Percentiles rank a stretch among this genome's conserved stretches.
Conservation (phyloP, 2,329 filamentous ascomycete species). For the Elsinoe batatas region DNA sequence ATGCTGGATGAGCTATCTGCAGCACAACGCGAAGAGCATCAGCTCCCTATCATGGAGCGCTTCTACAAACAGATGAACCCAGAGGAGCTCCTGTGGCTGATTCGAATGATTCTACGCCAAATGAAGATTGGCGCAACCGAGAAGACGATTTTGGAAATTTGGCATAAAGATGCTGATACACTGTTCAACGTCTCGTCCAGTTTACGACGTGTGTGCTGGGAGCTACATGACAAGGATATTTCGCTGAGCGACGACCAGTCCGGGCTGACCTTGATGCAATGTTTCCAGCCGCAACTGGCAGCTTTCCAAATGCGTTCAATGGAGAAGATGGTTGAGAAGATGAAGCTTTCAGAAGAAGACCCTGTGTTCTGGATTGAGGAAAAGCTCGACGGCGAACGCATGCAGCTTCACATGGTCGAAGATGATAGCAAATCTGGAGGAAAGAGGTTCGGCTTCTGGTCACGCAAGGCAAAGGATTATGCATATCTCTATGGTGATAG, state of each 20-base stretch:
- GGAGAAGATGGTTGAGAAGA: conserved; percentile 63
- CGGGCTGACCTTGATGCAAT: conserved; percentile 77
- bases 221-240: conserved; percentile 63
- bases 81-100: conserved; percentile 87
- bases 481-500: conserved; percentile 83
- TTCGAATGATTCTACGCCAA: conserved; percentile 80
- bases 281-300: conserved; percentile 91
- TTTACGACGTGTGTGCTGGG: conserved; percentile 86
- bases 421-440: conserved; percentile 61
- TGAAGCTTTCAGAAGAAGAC: conserved; percentile 58
- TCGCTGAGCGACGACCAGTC: conserved; percentile 66
- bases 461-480: conserved; percentile 90
- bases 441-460: conserved; percentile 77
- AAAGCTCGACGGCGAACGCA: conserved; percentile 91
- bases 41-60: conserved; percentile 66
- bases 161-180: conserved; percentile 44
- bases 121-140: conserved; percentile 72
- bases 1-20: conserved; percentile 68
- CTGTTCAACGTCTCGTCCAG: conserved; percentile 84
- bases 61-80: conserved; percentile 91
- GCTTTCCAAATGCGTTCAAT: conserved; percentile 82
- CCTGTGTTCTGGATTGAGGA: conserved; percentile 92
- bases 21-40: conserved; percentile 70
- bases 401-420: conserved; percentile 86
- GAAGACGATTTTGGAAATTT: conserved; percentile 68